These are phyloP conservation scores for Atractiella rhizophila DNA, from an alignment of 768 basidiomycete genomes.

Conservation along the genomic window DNA sequence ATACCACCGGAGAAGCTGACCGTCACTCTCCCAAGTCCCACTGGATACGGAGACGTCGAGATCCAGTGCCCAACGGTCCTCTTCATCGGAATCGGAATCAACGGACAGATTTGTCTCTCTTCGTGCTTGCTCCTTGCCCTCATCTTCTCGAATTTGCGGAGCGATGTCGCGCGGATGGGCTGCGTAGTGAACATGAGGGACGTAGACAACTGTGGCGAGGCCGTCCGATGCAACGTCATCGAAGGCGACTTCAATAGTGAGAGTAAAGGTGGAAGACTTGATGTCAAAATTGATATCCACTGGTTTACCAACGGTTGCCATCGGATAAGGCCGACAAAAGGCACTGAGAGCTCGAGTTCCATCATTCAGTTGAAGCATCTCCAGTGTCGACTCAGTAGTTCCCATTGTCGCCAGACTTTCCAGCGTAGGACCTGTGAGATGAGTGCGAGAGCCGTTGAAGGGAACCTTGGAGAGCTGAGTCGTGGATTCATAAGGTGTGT, in stretches of 20 bases:
- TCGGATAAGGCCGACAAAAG: constrained; percentile 61
- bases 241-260: constrained; percentile 36
- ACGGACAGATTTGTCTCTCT: constrained; percentile 1
- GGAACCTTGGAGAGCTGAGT: background rate
- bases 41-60: constrained; percentile 25
- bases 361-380: constrained; percentile 33
- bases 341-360: constrained; percentile 65
- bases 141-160: constrained; percentile 3
- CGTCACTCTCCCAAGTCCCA: constrained; percentile 9
- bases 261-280: constrained; percentile 38
- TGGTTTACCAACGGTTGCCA: constrained; percentile 43
- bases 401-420: too few relatives aligned
- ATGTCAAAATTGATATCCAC: constrained; percentile 51
- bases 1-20: constrained; percentile 13
- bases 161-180: constrained; percentile 21
- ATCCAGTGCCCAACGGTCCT: constrained; percentile 1
- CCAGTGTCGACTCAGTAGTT: background rate
- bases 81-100: background rate
- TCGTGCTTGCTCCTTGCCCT: background rate
- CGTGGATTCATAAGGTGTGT: background rate
- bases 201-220: constrained; percentile 62
- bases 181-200: constrained; percentile 76
- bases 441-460: too few relatives aligned
- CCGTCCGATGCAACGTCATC: constrained; percentile 30
- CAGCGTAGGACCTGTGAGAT: background rate